phyloP scores from a whole-genome alignment of 1,139 yeast species.

The Candida tropicalis region DNA sequence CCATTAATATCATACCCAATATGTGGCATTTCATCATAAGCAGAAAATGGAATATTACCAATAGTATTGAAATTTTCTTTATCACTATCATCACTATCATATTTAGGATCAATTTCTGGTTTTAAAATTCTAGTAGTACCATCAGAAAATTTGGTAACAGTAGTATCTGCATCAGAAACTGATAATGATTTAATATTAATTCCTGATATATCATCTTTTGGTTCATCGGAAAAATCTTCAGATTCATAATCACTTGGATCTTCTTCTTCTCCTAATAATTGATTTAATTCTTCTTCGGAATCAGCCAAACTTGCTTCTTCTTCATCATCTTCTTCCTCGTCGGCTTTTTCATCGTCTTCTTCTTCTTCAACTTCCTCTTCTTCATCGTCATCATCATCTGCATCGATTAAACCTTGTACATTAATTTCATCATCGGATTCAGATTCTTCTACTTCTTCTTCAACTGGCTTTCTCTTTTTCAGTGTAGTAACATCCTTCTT shows the following conservation, averaged over 20 bases:
- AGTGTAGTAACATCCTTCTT: slow-evolving; percentile 10
- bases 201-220: slow-evolving; percentile 58
- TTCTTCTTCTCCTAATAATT: slow-evolving; percentile 55
- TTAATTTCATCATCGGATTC: slow-evolving; percentile 29
- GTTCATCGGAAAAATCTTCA: slow-evolving; percentile 52
- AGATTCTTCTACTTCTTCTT: slow-evolving; percentile 20
- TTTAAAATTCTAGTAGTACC: slow-evolving; percentile 74
- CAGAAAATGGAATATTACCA: slow-evolving; percentile 89
- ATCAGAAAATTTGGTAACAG: slow-evolving; percentile 65
- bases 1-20: slow-evolving; percentile 97
- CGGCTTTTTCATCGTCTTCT: slow-evolving; percentile 31
- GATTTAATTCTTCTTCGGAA: slow-evolving; percentile 65
- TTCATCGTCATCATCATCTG: slow-evolving; percentile 22
- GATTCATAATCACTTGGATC: slow-evolving; percentile 39
- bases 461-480: slow-evolving; percentile 23
- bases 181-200: slow-evolving; percentile 54
- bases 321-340: slow-evolving; percentile 30
- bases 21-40: slow-evolving; percentile 97
- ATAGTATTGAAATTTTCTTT: slow-evolving; percentile 83
- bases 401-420: slow-evolving; percentile 29
- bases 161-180: slow-evolving; percentile 30
- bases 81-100: slow-evolving; percentile 93
- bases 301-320: slow-evolving; percentile 33
- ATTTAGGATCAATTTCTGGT: slow-evolving; percentile 91
- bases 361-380: slow-evolving; percentile 28